phyloP scores from a whole-genome alignment of 1,284 basidiomycete species.

The Tilletia walkeri region DNA sequence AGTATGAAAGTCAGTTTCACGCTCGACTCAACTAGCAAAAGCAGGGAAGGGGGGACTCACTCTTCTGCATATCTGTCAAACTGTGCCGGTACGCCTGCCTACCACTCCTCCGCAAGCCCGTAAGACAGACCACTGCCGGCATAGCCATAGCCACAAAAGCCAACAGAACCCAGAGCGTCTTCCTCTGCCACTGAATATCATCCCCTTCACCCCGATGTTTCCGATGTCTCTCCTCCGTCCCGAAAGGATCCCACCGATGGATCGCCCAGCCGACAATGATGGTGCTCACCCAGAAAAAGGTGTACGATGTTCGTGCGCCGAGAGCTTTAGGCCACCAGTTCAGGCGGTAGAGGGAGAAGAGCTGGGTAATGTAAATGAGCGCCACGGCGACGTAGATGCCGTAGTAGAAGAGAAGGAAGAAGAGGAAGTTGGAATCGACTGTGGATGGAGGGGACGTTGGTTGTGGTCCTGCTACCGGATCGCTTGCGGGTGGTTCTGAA shows the following conservation, averaged over 20 bases:
- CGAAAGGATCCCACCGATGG: slow-evolving; percentile 53
- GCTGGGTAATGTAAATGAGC: slow-evolving; percentile 60
- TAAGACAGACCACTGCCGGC: slow-evolving; percentile 58
- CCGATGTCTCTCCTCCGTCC: slow-evolving; percentile 22
- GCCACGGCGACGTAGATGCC: slow-evolving; percentile 50
- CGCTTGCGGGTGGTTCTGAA: background rate
- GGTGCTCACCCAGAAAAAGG: slow-evolving; percentile 60
- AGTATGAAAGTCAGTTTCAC: background rate
- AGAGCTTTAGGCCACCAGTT: slow-evolving; percentile 59
- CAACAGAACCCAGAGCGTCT: slow-evolving; percentile 63
- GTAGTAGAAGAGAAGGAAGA: slow-evolving; percentile 55
- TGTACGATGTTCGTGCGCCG: slow-evolving; percentile 61
- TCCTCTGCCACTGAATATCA: slow-evolving; percentile 62
- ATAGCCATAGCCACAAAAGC: slow-evolving; percentile 63
- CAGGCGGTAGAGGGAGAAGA: slow-evolving; percentile 61
- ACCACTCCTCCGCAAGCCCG: slow-evolving; percentile 46
- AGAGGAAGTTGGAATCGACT: slow-evolving; percentile 51
- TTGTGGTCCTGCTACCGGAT: background rate
- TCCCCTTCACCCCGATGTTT: slow-evolving; percentile 19
- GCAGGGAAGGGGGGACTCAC: slow-evolving; percentile 18
- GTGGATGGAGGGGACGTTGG: slow-evolving; percentile 16
- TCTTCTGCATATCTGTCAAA: slow-evolving; percentile 56
- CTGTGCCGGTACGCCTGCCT: slow-evolving; percentile 53
- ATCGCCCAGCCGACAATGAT: slow-evolving; percentile 59
- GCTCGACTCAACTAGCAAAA: background rate